Base-by-base conservation (phyloP, 1,284 basidiomycete species). In the Porogramme epimiltina region DNA sequence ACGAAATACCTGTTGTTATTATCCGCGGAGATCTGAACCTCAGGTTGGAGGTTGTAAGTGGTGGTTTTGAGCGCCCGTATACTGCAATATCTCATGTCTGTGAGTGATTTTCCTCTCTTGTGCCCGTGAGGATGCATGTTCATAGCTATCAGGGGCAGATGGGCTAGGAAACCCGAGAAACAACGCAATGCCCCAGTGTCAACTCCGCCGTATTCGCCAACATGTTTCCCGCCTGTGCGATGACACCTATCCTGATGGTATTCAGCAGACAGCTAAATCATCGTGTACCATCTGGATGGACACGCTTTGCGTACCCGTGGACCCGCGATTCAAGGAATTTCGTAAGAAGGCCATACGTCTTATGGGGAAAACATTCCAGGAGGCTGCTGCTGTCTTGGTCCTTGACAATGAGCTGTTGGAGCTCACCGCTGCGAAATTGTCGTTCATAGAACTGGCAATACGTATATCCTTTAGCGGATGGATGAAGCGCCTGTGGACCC, bases 291-390 rank as follows among this genome's bases (percentile, higher is more conserved):
- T 47, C 16, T 47, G 45, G 45, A 47, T 47, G 25, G 45, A 47
- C 25, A 47, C 45, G 37, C 45, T 47, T 33, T 47, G 45, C 37
- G 25, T 47, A 18, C 45, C 45, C n/a, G 45, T 47, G 24, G 31
- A 25, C 26, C 45, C 45, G 3, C 11, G n/a, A 2, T 16, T 19
- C 4, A 39, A 20, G 19, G n/a, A 16, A 15, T 47, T 15, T 5
- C 20, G 45, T 2, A 47, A 47, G 38, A 39, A 39, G 25, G 45
- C 45, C 45, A 47, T 47, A 18, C 23, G 33, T 9, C 45, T 47
- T 18, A 15, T 47, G 19, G 45, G 38, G 19, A n/a, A 18, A 11
- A 47, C 45, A 3, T 47, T 19, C 26, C 9, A 39, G 26, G 45
- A 47, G 15, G 45, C 45, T 3, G 4, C 13, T 11, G 45, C 45